phyloP scores from a whole-genome alignment of 139 green algal genomes.

The Penium margaritaceum region DNA sequence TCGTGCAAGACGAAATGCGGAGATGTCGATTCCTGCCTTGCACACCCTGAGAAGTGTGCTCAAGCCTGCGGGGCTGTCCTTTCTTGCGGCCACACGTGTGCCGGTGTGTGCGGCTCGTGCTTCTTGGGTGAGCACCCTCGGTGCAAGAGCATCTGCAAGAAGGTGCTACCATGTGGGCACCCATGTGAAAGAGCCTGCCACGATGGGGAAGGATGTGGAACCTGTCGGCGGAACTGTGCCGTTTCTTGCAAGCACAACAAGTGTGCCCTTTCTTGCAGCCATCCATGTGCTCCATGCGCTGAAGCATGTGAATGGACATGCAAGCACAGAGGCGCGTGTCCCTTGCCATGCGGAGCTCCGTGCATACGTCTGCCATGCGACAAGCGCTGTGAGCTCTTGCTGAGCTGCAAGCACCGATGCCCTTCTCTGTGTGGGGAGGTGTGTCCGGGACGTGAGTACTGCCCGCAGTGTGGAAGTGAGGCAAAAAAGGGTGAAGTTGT shows the following conservation, averaged over 20 bases:
- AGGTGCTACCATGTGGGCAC: conserved; percentile 31
- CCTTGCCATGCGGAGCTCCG: conserved; percentile 58
- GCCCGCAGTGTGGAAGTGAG: conserved; percentile 24
- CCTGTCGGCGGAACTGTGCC: conserved; percentile 9
- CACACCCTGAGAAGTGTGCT: no score
- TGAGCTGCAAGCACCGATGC: conserved; percentile 57
- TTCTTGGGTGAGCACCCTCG: no score
- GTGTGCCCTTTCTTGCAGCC: conserved; percentile 39
- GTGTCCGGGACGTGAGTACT: conserved; percentile 46
- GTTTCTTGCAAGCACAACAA: conserved; percentile 32
- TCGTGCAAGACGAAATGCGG: no score
- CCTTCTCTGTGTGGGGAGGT: conserved; percentile 54
- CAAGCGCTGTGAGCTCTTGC: conserved; percentile 48
- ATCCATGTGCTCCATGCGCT: conserved; percentile 53
- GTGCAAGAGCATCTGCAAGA: no score
- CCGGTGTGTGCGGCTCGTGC: no score
- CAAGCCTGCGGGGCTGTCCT: no score
- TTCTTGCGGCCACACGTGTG: no score
- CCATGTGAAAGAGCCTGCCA: conserved; percentile 11
- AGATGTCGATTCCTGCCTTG: no score
- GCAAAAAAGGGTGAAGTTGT: conserved; percentile 38
- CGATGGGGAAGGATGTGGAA: neutral
- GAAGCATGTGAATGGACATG: conserved; percentile 58
- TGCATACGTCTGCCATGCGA: conserved; percentile 65
- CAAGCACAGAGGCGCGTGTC: conserved; percentile 54